Evolutionary conservation across 1,139 yeast species (phyloP), one percentile per base, ranked within the genome.

Genomic region (Saccharomyces hybrid): DNA sequence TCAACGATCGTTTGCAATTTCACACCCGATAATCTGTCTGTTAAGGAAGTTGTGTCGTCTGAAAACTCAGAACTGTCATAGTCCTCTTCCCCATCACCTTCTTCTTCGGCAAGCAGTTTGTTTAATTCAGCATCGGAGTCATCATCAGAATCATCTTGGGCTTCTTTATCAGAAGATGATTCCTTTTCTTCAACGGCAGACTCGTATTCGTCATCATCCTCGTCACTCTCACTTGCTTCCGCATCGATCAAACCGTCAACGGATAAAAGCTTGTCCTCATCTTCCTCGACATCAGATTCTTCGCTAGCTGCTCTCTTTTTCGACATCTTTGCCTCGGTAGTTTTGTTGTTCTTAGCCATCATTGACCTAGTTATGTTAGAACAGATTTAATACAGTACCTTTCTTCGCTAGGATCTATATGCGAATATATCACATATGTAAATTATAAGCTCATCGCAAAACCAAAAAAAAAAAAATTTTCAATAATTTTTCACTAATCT

Each of bases 91-190:
- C 59, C 72, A 4, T 61, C 72, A 23, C 63, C 72, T 54, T 69
- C 78, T 56, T 75, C 78, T 60, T 78, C 82, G 2, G 81, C 87
- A 41, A 85, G 65, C 34, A 84, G 73, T 51, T 73, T 71, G 63
- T 84, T 82, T 57, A 83, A 74, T 63, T 84, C 89, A 4, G 78
- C 83, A 61, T 84, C 89, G 1, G 84, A 80, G 58, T 82, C 71
- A 41, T 66, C 70, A 8, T 66, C 69, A 27, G 63, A 54, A 26
- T 54, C 58, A 4, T 56, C 57, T 11, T 55, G 56, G 7, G 48
- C 59, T 26, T 59, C 63, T 13, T 44, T 56, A 13, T 52, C 57
- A 23, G 48, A 55, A 16, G 30, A 52, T 5, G 30, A 20, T 20
- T 50, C 48, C 51, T 44, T 25, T n/a, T 56, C 59, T 23, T 58